A percentile compares a stretch with the other conserved stretches of the same genome.
Evolutionary conservation across 2,329 filamentous ascomycete species (phyloP).

Genomic region (Macroventuria anomochaeta): DNA sequence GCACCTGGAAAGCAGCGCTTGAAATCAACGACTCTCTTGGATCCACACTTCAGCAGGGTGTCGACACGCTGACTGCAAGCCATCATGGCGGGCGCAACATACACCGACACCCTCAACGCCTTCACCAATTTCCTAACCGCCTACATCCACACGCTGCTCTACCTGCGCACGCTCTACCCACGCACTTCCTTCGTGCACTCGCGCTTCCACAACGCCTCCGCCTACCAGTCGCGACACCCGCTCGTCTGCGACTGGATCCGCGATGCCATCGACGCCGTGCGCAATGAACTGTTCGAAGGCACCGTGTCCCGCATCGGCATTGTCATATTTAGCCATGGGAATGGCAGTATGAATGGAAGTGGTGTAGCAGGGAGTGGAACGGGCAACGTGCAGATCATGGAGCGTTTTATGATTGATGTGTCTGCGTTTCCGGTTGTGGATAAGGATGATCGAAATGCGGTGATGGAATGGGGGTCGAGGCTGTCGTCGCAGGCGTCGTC

Average conservation of each 20-base stretch:
- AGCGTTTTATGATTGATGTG: conserved; percentile 68
- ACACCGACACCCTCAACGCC: conserved; percentile 64
- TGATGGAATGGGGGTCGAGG: conserved; percentile 52
- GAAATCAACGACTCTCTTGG: too few relatives aligned
- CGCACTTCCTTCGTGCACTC: conserved; percentile 76
- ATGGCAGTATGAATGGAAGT: neutral
- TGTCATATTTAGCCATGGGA: conserved; percentile 59
- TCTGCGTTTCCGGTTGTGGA: conserved; percentile 60
- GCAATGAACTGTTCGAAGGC: conserved; percentile 68
- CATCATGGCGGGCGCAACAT: conserved; percentile 28
- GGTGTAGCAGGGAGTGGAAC: neutral
- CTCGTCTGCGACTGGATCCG: conserved; percentile 84
- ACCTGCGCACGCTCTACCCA: conserved; percentile 82
- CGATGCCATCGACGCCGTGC: conserved; percentile 77
- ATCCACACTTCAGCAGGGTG: too few relatives aligned
- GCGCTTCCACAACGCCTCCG: conserved; percentile 81
- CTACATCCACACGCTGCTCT: conserved; percentile 84
- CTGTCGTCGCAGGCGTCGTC: conserved; percentile 9
- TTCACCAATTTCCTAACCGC: conserved; percentile 84
- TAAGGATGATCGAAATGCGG: conserved; percentile 56
- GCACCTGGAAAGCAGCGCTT: too few relatives aligned
- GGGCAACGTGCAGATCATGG: conserved; percentile 58
- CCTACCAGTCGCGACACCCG: conserved; percentile 86
- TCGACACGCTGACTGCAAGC: too few relatives aligned
- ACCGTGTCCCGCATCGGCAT: conserved; percentile 62